Conservation (phyloP, 169 alveolate genomes). For the Cyclospora cayetanensis region DNA sequence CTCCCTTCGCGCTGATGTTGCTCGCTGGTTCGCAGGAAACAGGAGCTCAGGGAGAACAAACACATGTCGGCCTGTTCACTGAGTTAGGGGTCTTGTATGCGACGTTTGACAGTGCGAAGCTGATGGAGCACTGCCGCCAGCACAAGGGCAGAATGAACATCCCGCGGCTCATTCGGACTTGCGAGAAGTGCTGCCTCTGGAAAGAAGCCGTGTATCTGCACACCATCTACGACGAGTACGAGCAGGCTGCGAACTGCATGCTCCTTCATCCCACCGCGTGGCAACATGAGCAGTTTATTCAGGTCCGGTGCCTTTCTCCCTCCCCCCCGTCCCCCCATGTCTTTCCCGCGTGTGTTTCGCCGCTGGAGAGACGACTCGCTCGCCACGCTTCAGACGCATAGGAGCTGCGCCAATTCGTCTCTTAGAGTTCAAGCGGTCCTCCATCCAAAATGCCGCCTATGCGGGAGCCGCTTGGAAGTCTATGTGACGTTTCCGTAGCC, state of each 20-base stretch:
- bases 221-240: slow-evolving; percentile 96
- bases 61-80: slow-evolving; percentile 95
- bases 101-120: slow-evolving; percentile 96
- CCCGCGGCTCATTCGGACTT: slow-evolving; percentile 95
- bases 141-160: slow-evolving; percentile 86
- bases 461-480: no score
- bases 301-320: no score
- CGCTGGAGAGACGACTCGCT: no score
- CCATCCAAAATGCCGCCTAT: no score
- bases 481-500: no score
- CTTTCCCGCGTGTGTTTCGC: no score
- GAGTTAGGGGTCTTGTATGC: slow-evolving; percentile 99
- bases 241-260: slow-evolving; percentile 96
- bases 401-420: no score
- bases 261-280: slow-evolving; percentile 98
- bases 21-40: slow-evolving; percentile 71
- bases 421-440: no score
- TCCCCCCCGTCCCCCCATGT: no score
- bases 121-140: slow-evolving; percentile 94
- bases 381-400: no score
- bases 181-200: slow-evolving; percentile 84
- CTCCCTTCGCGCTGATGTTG: background rate
- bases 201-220: slow-evolving; percentile 91
- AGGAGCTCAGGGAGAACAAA: slow-evolving; percentile 85
- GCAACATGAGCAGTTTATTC: slow-evolving; percentile 93